These are phyloP conservation scores for Scheffersomyces ergatensis DNA, from an alignment of 805 yeast genomes.

Conservation along the genomic window DNA sequence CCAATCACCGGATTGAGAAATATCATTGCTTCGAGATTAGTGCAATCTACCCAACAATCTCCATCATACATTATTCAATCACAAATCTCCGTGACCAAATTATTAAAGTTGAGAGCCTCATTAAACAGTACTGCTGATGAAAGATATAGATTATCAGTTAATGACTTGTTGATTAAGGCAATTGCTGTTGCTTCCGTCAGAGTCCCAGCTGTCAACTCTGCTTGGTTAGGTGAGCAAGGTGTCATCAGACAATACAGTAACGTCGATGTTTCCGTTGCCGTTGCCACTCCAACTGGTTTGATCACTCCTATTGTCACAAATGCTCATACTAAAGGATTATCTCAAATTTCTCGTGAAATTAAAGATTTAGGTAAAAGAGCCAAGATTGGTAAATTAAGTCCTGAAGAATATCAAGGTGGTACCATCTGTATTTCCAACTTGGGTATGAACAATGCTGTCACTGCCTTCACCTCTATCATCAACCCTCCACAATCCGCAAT, in stretches of 20 bases:
- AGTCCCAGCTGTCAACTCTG: conserved; percentile 92
- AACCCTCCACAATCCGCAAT: conserved; percentile 97
- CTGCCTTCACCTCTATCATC: conserved; percentile 90
- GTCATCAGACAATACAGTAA: conserved; percentile 87
- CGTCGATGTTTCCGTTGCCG: conserved; percentile 98
- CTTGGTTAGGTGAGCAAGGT: conserved; percentile 87
- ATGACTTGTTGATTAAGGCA: conserved; percentile 93
- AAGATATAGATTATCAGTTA: conserved; percentile 86
- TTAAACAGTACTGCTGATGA: conserved; percentile 84
- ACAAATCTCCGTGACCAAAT: conserved; percentile 79
- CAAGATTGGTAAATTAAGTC: conserved; percentile 84
- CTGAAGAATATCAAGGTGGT: conserved; percentile 99
- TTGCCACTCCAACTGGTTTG: conserved; percentile 95
- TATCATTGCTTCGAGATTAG: conserved; percentile 85
- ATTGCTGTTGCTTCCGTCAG: conserved; percentile 84
- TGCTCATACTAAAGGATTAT: conserved; percentile 86
- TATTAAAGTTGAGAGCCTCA: conserved; percentile 87
- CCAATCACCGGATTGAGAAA: conserved; percentile 92
- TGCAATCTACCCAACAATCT: conserved; percentile 78
- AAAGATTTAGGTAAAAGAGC: conserved; percentile 97
- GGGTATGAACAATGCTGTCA: conserved; percentile 97
- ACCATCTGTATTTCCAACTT: conserved; percentile 97
- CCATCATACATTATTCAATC: conserved; percentile 95
- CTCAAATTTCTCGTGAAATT: conserved; percentile 73
- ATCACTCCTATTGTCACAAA: conserved; percentile 93